A percentile compares a stretch with the other conserved stretches of the same genome.
phyloP scores from a whole-genome alignment of 208 protist species.

The Trypanosoma melophagium region DNA sequence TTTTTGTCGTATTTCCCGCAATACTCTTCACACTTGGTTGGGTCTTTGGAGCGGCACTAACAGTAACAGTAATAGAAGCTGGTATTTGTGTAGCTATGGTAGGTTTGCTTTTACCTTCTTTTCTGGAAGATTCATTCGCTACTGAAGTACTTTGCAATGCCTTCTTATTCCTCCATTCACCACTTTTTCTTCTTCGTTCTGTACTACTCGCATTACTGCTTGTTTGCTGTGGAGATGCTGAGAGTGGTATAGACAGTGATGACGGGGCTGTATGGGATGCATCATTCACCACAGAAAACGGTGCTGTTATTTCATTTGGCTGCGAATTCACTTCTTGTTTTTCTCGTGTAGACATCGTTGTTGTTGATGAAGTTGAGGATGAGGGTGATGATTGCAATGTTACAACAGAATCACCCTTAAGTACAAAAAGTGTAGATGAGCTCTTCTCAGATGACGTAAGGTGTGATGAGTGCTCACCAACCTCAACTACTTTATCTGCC shows the following conservation, averaged over 20 bases:
- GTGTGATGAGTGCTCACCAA: background rate
- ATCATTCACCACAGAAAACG: background rate
- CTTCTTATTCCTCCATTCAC: background rate
- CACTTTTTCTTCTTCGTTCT: background rate
- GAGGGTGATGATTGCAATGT: too few species aligned
- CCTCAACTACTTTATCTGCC: background rate
- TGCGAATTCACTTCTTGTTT: too few species aligned
- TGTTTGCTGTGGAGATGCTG: conserved; percentile 11
- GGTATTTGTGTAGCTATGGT: too few species aligned
- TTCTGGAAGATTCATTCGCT: too few species aligned
- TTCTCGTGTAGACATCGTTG: too few species aligned
- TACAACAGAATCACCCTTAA: too few species aligned
- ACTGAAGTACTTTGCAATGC: too few species aligned
- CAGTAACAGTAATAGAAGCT: background rate
- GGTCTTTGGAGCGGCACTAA: background rate
- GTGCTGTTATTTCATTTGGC: background rate
- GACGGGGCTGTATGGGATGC: background rate
- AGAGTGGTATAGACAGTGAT: background rate
- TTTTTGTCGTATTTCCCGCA: background rate
- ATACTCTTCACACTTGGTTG: background rate
- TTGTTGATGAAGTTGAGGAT: too few species aligned
- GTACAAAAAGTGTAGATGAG: too few species aligned
- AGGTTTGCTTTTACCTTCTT: too few species aligned
- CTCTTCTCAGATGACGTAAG: background rate
- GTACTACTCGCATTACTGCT: conserved; percentile 5